Base-by-base conservation (phyloP, 192 early-diverging fungal genomes). In the Phlyctochytrium bullatum region DNA sequence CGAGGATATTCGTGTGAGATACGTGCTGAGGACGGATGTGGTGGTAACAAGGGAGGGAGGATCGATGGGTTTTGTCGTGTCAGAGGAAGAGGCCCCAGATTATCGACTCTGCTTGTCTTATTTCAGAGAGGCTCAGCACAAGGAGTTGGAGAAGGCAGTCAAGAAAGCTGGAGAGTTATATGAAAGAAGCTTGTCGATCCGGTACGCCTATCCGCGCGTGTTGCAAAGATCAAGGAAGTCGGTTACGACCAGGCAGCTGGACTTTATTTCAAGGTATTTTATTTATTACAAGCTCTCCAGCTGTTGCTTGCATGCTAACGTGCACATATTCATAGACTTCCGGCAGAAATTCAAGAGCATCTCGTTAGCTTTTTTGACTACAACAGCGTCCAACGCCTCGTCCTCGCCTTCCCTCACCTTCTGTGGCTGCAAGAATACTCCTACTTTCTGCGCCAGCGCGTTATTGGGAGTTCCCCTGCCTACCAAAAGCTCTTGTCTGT, bases 41-140 rank as follows among this genome's bases (percentile, higher is more conserved):
- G 24, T 58, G 23, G 56, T 58, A 14, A 30, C 6, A 58, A 58
- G 29, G 56, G 56, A 12, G 12, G 56, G 6, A 14, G 56, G 56
- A 58, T 6, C 29, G 6, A 6, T 6, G 6, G 40, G 40, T 20
- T 47, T 47, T 47, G 40, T 47, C 20, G 24, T 58, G 10, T 12
- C 6, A 6, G 56, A 27, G 24, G 12, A 6, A 16, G 56, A 58
- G 24, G 24, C 56, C 14, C 23, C n/a, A 59, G 61, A 62, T 62
- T 62, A 62, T 62, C 28, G 24, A n/a, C 6, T 62, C 50, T 51
- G 51, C 51, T 32, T 62, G n/a, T 12, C 47, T 6, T 62, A 52
- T 50, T 62, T 62, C 61, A 6, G 58, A 6, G 35, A 62, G 40
- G 61, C 61, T 12, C 61, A 62, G 58, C 34, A 54, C 6, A 25